These are phyloP conservation scores for Candida tibetensis DNA, from an alignment of 805 yeast species.

Conservation along the genomic window DNA sequence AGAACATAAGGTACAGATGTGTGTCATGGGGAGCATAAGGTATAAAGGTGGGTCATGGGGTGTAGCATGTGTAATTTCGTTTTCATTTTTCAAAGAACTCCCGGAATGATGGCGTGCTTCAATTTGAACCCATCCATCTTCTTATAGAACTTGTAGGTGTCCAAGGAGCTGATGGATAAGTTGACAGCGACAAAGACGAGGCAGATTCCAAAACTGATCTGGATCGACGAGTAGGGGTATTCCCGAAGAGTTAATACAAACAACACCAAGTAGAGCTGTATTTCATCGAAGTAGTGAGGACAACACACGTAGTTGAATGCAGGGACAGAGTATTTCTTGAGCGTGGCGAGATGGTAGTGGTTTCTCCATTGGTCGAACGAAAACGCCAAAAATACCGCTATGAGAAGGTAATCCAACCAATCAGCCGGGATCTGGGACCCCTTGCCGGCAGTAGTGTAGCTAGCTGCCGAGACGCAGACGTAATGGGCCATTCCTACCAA, in stretches of 20 bases:
- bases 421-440: background rate
- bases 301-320: conserved; percentile 43
- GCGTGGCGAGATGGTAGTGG: conserved; percentile 47
- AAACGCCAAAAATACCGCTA: conserved; percentile 41
- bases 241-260: conserved; percentile 16
- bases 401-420: conserved; percentile 17
- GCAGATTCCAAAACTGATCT: conserved; percentile 20
- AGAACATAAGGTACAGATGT: no score
- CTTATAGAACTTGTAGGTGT: conserved; percentile 48
- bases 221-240: conserved; percentile 16
- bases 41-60: no score
- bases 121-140: conserved; percentile 26
- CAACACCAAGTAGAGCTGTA: conserved; percentile 49
- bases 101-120: conserved; percentile 39
- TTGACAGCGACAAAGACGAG: conserved; percentile 42
- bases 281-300: conserved; percentile 72
- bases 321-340: conserved; percentile 60
- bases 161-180: conserved; percentile 54
- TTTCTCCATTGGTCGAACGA: conserved; percentile 53
- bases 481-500: conserved; percentile 63
- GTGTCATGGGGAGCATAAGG: no score
- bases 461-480: conserved; percentile 27
- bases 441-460: conserved; percentile 7
- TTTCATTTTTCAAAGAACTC: conserved; percentile 24
- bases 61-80: no score